A percentile compares a stretch with the other conserved stretches of the same genome.
phyloP scores from a whole-genome alignment of 2,329 filamentous ascomycete species.

The Epichloe elymi region DNA sequence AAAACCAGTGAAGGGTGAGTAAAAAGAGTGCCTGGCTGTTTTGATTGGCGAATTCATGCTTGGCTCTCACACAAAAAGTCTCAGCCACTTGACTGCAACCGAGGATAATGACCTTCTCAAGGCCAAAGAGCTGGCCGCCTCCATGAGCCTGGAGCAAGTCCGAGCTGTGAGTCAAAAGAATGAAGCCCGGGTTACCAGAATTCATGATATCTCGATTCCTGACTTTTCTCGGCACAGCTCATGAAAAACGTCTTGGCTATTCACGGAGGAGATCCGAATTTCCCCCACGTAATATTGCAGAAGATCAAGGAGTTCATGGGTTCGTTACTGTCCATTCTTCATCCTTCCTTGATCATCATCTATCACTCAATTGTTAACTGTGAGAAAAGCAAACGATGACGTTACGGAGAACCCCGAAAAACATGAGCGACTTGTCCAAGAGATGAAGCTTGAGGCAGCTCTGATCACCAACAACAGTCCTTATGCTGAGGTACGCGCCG shows the following conservation, averaged over 20 bases:
- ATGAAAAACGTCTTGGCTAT: conserved; percentile 22
- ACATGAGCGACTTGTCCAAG: conserved; percentile 33
- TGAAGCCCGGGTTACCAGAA: no score
- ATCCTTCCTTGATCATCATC: no score
- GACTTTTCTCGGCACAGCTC: conserved; percentile 11
- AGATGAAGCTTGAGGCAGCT: conserved; percentile 42
- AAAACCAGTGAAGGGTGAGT: conserved; percentile 1
- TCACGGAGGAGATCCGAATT: conserved; percentile 30
- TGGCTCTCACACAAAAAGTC: background rate
- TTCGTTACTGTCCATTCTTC: conserved; percentile 10
- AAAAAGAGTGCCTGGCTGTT: background rate
- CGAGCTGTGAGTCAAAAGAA: conserved; percentile 14
- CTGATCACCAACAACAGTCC: conserved; percentile 42
- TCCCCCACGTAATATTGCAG: conserved; percentile 23
- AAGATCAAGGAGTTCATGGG: conserved; percentile 24
- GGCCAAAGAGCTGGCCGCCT: conserved; percentile 30
- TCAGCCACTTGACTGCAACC: conserved; percentile 22
- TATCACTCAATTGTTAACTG: conserved; percentile 11
- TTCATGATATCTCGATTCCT: background rate
- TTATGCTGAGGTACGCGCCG: conserved; percentile 43
- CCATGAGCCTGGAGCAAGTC: conserved; percentile 26
- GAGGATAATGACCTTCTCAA: conserved; percentile 33
- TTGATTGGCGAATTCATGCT: background rate
- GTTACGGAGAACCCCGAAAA: conserved; percentile 31
- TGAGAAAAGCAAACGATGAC: conserved; percentile 31